Conservation (phyloP, 1,284 basidiomycete genomes). For the Exobasidium rhododendri region DNA sequence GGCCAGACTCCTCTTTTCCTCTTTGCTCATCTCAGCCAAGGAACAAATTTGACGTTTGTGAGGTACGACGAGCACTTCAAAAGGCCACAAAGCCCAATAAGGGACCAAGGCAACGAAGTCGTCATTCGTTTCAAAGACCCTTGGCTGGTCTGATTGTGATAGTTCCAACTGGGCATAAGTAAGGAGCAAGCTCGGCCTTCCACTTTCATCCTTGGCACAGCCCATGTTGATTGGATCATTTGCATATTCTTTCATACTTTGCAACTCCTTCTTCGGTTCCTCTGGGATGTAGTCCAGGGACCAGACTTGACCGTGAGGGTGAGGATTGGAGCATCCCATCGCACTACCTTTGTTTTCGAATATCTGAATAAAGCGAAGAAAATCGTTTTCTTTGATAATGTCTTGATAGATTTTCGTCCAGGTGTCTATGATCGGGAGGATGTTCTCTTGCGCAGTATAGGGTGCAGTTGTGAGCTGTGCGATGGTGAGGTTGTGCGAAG, state of each 20-base stretch:
- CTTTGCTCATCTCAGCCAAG: constrained; percentile 31
- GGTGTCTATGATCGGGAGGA: constrained; percentile 68
- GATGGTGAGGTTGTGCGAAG: constrained; percentile 83
- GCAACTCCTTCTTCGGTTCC: constrained; percentile 42
- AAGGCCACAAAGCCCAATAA: constrained; percentile 97
- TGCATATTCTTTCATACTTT: constrained; percentile 36
- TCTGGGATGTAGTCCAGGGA: constrained; percentile 57
- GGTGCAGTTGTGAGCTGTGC: constrained; percentile 64
- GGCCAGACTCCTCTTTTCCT: constrained; percentile 53
- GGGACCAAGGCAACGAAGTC: constrained; percentile 85
- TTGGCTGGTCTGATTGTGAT: constrained; percentile 58
- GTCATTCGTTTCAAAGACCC: constrained; percentile 70
- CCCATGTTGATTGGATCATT: constrained; percentile 28
- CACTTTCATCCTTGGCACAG: constrained; percentile 64
- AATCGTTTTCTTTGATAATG: constrained; percentile 47
- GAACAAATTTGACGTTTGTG: constrained; percentile 36
- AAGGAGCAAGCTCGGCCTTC: constrained; percentile 72
- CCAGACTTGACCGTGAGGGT: constrained; percentile 93
- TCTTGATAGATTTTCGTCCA: constrained; percentile 61
- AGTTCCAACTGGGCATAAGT: constrained; percentile 78
- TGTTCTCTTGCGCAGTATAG: constrained; percentile 59
- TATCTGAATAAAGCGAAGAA: constrained; percentile 53
- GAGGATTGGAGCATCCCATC: constrained; percentile 95
- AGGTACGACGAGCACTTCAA: constrained; percentile 66
- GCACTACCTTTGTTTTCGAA: constrained; percentile 86